Conservation (phyloP, 2,329 filamentous ascomycete species). For the Tolypocladium pustulatum region DNA sequence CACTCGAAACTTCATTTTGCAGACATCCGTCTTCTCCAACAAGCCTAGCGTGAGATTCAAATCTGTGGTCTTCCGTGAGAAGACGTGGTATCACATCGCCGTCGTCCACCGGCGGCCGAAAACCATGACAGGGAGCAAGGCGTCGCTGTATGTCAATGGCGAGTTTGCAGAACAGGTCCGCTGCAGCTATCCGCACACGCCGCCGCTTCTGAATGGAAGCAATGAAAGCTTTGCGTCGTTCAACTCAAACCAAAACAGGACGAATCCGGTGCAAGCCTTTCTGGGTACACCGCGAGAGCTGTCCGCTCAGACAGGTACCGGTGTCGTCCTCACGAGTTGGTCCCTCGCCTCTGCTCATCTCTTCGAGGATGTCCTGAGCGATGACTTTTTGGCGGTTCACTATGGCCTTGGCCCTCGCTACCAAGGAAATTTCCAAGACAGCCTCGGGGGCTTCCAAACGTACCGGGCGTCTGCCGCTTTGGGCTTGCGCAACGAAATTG, state of each 20-base stretch:
- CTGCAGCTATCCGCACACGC: constrained; percentile 73
- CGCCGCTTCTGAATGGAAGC: constrained; percentile 51
- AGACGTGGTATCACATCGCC: constrained; percentile 86
- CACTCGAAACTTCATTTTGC: constrained; percentile 86
- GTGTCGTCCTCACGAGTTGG: constrained; percentile 69
- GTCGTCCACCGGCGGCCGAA: constrained; percentile 75
- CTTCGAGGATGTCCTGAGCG: constrained; percentile 77
- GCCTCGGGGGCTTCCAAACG: constrained; percentile 89
- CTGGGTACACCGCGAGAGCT: constrained; percentile 86
- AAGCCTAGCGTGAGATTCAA: constrained; percentile 92
- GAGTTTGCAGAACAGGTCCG: constrained; percentile 90
- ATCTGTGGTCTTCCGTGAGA: constrained; percentile 62
- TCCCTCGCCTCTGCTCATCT: constrained; percentile 84
- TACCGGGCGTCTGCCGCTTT: constrained; percentile 87
- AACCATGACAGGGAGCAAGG: constrained; percentile 66
- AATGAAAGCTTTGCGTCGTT: constrained; percentile 63
- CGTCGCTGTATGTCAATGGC: constrained; percentile 82
- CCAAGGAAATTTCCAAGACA: constrained; percentile 93
- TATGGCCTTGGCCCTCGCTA: constrained; percentile 84
- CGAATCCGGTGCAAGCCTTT: constrained; percentile 76
- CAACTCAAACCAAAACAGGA: constrained; percentile 44
- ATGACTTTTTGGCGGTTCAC: constrained; percentile 86
- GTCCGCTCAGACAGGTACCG: constrained; percentile 62
- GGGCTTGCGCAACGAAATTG: constrained; percentile 81
- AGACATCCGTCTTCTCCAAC: constrained; percentile 81